These are phyloP conservation scores for Pichia kudriavzevii DNA, from an alignment of 1,139 yeast species.

Conservation along the genomic window DNA sequence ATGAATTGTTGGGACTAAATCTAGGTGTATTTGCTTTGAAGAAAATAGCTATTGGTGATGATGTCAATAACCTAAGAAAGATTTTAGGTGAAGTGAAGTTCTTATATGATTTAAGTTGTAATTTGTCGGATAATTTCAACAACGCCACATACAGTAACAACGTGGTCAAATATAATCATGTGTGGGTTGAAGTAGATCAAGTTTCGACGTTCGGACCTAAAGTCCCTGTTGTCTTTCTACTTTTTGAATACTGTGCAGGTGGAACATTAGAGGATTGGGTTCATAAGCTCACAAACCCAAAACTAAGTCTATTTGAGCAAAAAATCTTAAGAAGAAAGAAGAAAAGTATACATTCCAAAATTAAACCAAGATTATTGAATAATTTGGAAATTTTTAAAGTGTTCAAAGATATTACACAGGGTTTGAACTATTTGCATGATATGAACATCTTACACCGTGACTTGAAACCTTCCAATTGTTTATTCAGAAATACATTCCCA, in stretches of 20 bases:
- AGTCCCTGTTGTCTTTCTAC: slow-evolving; percentile 76
- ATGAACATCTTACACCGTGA: slow-evolving; percentile 80
- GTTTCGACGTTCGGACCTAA: slow-evolving; percentile 48
- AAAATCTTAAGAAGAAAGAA: slow-evolving; percentile 29
- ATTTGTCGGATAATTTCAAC: slow-evolving; percentile 12
- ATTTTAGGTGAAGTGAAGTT: slow-evolving; percentile 75
- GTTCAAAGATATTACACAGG: slow-evolving; percentile 59
- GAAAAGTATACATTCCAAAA: slow-evolving; percentile 13
- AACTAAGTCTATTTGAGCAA: slow-evolving; percentile 29
- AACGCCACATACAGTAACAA: slow-evolving; percentile 37
- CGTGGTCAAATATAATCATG: slow-evolving; percentile 79
- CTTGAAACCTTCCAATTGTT: slow-evolving; percentile 80
- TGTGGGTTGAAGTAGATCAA: slow-evolving; percentile 77
- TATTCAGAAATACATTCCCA: slow-evolving; percentile 38
- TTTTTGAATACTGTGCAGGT: slow-evolving; percentile 83
- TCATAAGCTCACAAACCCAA: slow-evolving; percentile 27
- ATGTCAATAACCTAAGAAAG: slow-evolving; percentile 56
- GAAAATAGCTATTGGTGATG: slow-evolving; percentile 76
- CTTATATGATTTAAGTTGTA: slow-evolving; percentile 36
- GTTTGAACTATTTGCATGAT: slow-evolving; percentile 63
- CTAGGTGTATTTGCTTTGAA: slow-evolving; percentile 79
- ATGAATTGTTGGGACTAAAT: slow-evolving; percentile 59
- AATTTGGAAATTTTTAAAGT: slow-evolving; percentile 54
- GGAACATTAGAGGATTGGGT: slow-evolving; percentile 76
- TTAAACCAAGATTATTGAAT: slow-evolving; percentile 27